phyloP scores from a whole-genome alignment of 805 yeast genomes.

The Kuraishia piskuri region DNA sequence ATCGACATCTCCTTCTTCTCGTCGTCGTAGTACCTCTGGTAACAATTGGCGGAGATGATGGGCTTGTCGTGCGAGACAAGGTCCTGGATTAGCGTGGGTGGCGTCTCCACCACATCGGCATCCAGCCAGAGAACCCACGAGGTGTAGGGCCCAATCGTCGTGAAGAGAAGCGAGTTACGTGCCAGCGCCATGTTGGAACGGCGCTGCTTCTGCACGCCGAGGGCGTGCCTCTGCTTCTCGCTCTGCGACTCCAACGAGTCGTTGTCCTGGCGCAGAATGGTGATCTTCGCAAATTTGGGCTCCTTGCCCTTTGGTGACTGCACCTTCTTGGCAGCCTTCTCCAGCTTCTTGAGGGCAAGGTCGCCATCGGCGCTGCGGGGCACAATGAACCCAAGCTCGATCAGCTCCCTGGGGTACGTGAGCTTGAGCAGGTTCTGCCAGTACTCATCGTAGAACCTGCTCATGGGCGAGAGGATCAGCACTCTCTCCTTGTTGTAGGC shows the following conservation, averaged over 20 bases:
- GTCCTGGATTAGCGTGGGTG: slow-evolving; percentile 77
- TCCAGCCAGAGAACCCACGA: slow-evolving; percentile 97
- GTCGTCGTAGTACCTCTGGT: slow-evolving; percentile 68
- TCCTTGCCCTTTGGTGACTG: slow-evolving; percentile 53
- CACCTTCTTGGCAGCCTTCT: slow-evolving; percentile 61
- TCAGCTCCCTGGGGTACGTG: slow-evolving; percentile 74
- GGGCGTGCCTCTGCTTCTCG: slow-evolving; percentile 89
- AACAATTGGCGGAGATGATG: slow-evolving; percentile 87
- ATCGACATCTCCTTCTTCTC: slow-evolving; percentile 43
- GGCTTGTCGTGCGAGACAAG: slow-evolving; percentile 80
- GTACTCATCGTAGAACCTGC: slow-evolving; percentile 74
- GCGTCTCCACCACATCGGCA: slow-evolving; percentile 88
- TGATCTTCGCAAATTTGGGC: slow-evolving; percentile 70
- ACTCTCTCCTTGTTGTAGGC: slow-evolving; percentile 74
- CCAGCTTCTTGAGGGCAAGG: slow-evolving; percentile 60
- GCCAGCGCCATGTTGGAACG: slow-evolving; percentile 90
- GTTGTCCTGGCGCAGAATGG: slow-evolving; percentile 86
- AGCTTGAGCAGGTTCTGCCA: slow-evolving; percentile 77
- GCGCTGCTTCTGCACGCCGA: slow-evolving; percentile 78
- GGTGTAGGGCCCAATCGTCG: slow-evolving; percentile 82
- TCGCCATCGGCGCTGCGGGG: slow-evolving; percentile 85
- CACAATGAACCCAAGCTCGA: slow-evolving; percentile 86
- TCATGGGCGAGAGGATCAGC: slow-evolving; percentile 83
- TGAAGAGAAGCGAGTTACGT: slow-evolving; percentile 82
- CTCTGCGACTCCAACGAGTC: slow-evolving; percentile 63